Base-by-base conservation (phyloP, 805 yeast species). In the Candida boidinii region DNA sequence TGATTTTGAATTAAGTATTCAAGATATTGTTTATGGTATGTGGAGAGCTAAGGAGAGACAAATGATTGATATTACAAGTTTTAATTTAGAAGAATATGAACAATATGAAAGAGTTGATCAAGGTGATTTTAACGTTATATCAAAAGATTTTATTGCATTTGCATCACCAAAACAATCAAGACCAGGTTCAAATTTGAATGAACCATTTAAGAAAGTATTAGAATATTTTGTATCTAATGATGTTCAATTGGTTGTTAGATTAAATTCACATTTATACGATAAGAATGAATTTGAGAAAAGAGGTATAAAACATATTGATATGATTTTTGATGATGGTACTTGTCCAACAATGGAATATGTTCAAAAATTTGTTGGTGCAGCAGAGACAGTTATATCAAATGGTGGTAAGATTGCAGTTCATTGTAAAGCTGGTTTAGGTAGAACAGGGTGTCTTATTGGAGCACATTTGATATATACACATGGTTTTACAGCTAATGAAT, bases 351-450 rank as follows among this genome's bases (percentile, higher is more conserved):
- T 92, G 75, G 92, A 88, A 12, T 84, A 79, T 46, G 98, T 92
- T 7, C 84, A 83, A 45, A 82, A 84, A 45, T 92, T 92, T 48
- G 74, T 92, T 41, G 98, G 97, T 12, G 95, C 95, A 1, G 92
- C 95, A 2, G 96, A 90, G 50, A 81, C 94, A 23, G 76, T 86
- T 8, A 85, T 90, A 36, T 70, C 73, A 26, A 71, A 77, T 33
- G 92, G 94, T 10, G 96, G 96, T 14, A 87, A 87, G 53, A 80
- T 92, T 39, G 98, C 98, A 2, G 97, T 92, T n/a, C 98, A 92
- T 56, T 92, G 98, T 66, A 90, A 92, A 54, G 98, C 98, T 5
- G 98, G 98, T 4, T 66, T 92, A 37, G 98, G 98, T 10, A 73
- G 98, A 64, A 92, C 98, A 0, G 98, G 98, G 14, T 92, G 98